phyloP scores from a whole-genome alignment of 2,329 filamentous ascomycete species.

The Aspergillus fructus region DNA sequence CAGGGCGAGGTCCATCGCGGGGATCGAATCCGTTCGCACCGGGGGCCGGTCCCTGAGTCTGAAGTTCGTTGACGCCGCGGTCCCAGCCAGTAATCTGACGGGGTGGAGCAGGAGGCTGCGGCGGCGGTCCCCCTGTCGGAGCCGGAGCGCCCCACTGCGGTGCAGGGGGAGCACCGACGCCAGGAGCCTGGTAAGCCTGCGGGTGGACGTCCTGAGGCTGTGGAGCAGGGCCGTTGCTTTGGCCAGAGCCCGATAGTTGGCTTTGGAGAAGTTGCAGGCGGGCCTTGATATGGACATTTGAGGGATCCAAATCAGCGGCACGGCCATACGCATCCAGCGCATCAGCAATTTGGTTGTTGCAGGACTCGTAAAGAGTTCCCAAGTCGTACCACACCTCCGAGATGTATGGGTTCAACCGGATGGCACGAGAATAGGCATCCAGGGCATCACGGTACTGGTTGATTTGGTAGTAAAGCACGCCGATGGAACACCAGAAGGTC shows the following conservation, averaged over 20 bases:
- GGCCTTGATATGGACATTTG: slow-evolving; percentile 94
- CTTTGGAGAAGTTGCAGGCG: slow-evolving; percentile 84
- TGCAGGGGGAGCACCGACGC: slow-evolving; percentile 77
- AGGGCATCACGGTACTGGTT: slow-evolving; percentile 98
- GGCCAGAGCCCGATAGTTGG: slow-evolving; percentile 66
- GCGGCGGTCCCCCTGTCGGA: slow-evolving; percentile 43
- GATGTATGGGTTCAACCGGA: slow-evolving; percentile 94
- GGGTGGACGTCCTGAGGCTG: slow-evolving; percentile 93
- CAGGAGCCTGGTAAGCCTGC: slow-evolving; percentile 83
- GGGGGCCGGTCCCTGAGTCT: slow-evolving; percentile 49
- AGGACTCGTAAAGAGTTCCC: slow-evolving; percentile 96
- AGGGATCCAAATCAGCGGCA: slow-evolving; percentile 89
- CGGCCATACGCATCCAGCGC: slow-evolving; percentile 93
- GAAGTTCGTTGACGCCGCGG: slow-evolving; percentile 75
- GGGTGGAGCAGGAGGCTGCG: slow-evolving; percentile 64
- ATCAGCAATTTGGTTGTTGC: slow-evolving; percentile 97
- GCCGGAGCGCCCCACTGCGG: slow-evolving; percentile 86
- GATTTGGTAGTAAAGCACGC: slow-evolving; percentile 98
- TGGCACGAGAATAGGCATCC: slow-evolving; percentile 95
- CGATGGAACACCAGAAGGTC: slow-evolving; percentile 99
- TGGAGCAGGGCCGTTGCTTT: slow-evolving; percentile 67
- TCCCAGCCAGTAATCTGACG: slow-evolving; percentile 62
- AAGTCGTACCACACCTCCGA: slow-evolving; percentile 99
- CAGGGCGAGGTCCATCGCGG: slow-evolving; percentile 68
- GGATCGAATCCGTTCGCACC: slow-evolving; percentile 76